Base-by-base conservation (phyloP, 306 rosid species). In the Gillenia trifoliata region DNA sequence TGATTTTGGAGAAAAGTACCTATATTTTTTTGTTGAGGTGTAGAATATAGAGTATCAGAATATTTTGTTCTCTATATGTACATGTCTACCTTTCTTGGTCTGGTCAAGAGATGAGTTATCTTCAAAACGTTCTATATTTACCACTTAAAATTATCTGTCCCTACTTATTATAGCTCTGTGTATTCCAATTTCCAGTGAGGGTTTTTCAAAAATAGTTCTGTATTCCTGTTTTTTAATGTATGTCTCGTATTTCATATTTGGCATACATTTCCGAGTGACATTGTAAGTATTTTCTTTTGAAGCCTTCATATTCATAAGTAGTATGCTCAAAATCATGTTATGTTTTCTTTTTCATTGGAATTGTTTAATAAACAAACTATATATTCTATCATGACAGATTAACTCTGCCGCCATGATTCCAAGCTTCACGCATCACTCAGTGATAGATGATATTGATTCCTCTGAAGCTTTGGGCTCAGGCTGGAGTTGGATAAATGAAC, bases 401-500 rank as follows among this genome's bases (percentile, higher is more conserved):
- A 94, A 94, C 83, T 76, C 96, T 69, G 90, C 78, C 3, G 52
- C 97, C 66, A 81, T 31, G 75, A 66, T 78, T 79, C 84, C 96
- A 65, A 85, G 88, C 79, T 90, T 94, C 79, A 69, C 73, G 22
- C 76, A 76, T 68, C 89, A 92, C 75, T 78, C 92, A 68, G 67
- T 77, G 45, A 84, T 72, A 29, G 77, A 70, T 73, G 85, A 89
- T 75, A 66, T 16, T 70, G 83, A 81, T 75, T 72, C 91, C 75
- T 77, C 86, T 72, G 79, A 82, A 70, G 88, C 84, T 71, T 75
- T 87, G 45, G 77, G 78, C 78, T 80, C 89, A 4, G 76, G 76
- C 5, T 94, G 98, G 98, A 88, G 95, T 81, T 94, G 93, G 95
- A 94, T 82, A 54, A 80, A 80, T 66, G 98, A 94, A 84, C 96